Percentiles rank a stretch among this genome's conserved stretches.
Conservation (phyloP, 345 rosid genomes). For the Gossypium australe region DNA sequence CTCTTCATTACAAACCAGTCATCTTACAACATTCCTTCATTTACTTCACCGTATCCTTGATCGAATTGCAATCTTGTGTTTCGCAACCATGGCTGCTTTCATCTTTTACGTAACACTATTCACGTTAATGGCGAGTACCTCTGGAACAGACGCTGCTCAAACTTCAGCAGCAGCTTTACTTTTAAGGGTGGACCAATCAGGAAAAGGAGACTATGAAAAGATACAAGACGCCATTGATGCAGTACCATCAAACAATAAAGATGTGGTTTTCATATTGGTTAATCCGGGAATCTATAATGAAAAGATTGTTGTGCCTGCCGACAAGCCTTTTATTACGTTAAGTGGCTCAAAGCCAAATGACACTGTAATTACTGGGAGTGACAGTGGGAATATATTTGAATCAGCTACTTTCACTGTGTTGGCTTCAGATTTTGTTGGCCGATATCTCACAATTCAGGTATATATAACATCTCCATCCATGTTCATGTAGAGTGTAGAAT, state of each 20-base stretch:
- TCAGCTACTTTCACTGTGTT: conserved; percentile 51
- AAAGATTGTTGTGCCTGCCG: conserved; percentile 50
- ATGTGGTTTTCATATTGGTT: conserved; percentile 47
- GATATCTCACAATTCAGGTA: conserved; percentile 62
- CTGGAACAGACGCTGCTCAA: conserved; percentile 5
- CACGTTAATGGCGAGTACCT: background rate
- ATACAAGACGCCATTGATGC: conserved; percentile 70
- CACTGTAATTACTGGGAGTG: conserved; percentile 46
- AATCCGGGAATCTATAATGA: conserved; percentile 72
- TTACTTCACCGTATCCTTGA: background rate
- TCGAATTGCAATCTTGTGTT: background rate
- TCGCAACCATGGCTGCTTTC: background rate
- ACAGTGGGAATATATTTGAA: conserved; percentile 38
- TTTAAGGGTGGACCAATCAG: conserved; percentile 59
- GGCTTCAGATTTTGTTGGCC: conserved; percentile 64
- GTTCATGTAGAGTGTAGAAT: background rate
- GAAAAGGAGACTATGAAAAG: conserved; percentile 51
- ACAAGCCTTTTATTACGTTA: conserved; percentile 68
- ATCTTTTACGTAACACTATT: background rate
- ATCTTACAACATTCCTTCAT: conserved; percentile 6
- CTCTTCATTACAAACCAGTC: background rate
- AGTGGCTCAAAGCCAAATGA: conserved; percentile 48
- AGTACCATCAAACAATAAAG: conserved; percentile 44
- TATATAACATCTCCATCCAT: background rate
- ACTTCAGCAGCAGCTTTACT: conserved; percentile 41